Conservation (phyloP, 73 alveolate species). For the Tetrahymena thermophila region DNA sequence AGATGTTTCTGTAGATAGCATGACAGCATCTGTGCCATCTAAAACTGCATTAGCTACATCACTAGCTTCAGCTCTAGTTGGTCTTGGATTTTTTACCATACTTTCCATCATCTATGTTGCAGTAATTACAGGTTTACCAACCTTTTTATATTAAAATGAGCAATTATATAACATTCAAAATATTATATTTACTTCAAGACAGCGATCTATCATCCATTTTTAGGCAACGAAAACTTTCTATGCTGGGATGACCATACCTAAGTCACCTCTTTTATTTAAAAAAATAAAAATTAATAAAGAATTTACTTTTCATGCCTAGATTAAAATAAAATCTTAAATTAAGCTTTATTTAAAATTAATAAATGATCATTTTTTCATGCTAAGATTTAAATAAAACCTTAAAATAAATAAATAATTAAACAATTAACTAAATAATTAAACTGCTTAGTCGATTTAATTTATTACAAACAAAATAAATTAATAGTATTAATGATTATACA, state of each 20-base stretch:
- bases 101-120: conserved; percentile 77
- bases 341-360: too few relatives aligned
- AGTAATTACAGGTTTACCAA: conserved; percentile 58
- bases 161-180: too few relatives aligned
- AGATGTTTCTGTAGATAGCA: conserved; percentile 76
- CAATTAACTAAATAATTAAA: too few relatives aligned
- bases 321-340: too few relatives aligned
- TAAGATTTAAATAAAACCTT: too few relatives aligned
- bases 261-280: conserved; percentile 18
- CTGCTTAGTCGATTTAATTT: too few relatives aligned
- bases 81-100: conserved; percentile 72
- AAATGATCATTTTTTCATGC: too few relatives aligned
- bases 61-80: conserved; percentile 88
- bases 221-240: conserved; percentile 49
- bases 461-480: too few relatives aligned
- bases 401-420: too few relatives aligned
- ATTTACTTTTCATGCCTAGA: too few relatives aligned
- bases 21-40: conserved; percentile 81
- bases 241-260: conserved; percentile 50
- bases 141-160: neutral
- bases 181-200: neutral
- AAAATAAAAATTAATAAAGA: neutral
- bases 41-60: conserved; percentile 76
- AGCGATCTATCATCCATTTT: conserved; percentile 38
- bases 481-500: neutral